Base-by-base conservation (phyloP, 164 flowering plant genomes). In the Vitis labrusca region DNA sequence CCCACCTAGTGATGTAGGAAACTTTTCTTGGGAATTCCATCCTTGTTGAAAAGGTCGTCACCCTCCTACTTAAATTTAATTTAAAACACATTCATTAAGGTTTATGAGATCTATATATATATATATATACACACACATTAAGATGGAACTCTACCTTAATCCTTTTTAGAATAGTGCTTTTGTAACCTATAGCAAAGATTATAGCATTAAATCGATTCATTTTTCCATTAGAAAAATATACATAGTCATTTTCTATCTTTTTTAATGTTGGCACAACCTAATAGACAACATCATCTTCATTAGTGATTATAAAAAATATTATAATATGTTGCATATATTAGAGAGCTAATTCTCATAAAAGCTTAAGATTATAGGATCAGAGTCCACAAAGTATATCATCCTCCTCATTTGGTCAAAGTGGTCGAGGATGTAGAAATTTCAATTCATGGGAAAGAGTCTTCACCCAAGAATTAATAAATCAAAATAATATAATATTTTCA, bases 181-280 rank as follows among this genome's bases (percentile, higher is more conserved):
- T 69, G 56, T 81, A 81, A 1, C 84, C 84, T 5, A 82, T 78
- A 0, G 82, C 80, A 50, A 81, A 76, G 5, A 81, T 52, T 11
- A 81, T 76, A 0, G 70, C 82, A 63, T 81, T 78, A 30, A 76
- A 81, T 10, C 63, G 54, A 9, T 51, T 63, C n/a, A 19, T 48
- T 0, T 1, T 12, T 1, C 67, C 76, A 37, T 76, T 72, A 10
- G 59, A 65, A 9, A 81, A 81, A 15, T 1, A 3, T 2, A 79
- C 63, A 4, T 16, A 66, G 5, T 68, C 50, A 23, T 54, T 60
- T 0, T 71, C 9, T 23, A 81, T 71, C 48, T 27, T 65, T 10
- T 23, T 9, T 19, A 78, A 59, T 9, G 32, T 62, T 9, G 81
- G 76, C 10, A 78, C 11, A 50, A 81, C 78, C 81, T 81, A 32